These are phyloP conservation scores for Kokia cookei DNA, from an alignment of 441 rosid genomes.

Conservation along the genomic window DNA sequence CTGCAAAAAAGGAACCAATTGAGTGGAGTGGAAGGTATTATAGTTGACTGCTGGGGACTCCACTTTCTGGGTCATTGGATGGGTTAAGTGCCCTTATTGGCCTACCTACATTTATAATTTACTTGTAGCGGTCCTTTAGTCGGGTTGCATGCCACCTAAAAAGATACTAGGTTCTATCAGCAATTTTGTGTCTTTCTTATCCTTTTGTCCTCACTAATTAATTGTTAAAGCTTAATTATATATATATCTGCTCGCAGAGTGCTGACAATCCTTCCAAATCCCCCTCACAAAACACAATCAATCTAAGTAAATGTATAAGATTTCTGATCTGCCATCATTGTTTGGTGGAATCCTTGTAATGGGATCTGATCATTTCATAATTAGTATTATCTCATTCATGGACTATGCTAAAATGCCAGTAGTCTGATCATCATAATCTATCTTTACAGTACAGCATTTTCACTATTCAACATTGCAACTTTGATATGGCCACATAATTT, in stretches of 20 bases:
- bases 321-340: not conserved
- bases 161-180: slow-evolving; percentile 4
- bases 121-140: not conserved
- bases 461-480: not conserved
- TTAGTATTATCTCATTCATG: not conserved
- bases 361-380: not conserved
- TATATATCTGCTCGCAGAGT: not conserved
- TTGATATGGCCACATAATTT: not conserved
- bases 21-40: slow-evolving; percentile 13
- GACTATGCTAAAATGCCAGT: not conserved
- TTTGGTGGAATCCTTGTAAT: slow-evolving; percentile 1
- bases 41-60: slow-evolving; percentile 6
- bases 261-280: not conserved
- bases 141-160: slow-evolving; percentile 4
- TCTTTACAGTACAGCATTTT: not conserved
- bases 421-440: not conserved
- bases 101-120: slow-evolving; percentile 10
- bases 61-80: slow-evolving; percentile 14
- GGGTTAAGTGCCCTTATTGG: slow-evolving; percentile 15
- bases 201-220: not conserved
- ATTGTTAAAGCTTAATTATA: not conserved
- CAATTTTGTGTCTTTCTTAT: not conserved
- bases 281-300: not conserved
- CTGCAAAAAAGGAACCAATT: not conserved
- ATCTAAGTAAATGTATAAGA: not conserved